Conservation (phyloP, 768 basidiomycete genomes). For the Suillus hirtellus region DNA sequence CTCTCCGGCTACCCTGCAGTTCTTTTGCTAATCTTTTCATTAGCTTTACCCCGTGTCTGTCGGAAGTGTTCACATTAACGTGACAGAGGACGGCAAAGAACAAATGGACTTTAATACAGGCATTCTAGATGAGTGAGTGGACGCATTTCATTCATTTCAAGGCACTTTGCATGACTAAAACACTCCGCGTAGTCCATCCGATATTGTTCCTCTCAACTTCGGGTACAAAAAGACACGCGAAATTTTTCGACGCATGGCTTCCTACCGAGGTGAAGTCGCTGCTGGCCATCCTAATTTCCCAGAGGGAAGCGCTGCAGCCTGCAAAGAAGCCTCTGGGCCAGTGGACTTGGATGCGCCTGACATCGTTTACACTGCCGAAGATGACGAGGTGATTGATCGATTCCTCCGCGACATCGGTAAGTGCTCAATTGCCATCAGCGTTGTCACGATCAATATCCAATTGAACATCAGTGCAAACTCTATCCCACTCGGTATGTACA, state of each 20-base stretch:
- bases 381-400: slow-evolving; percentile 35
- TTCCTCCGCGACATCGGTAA: slow-evolving; percentile 25
- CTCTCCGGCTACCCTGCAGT: background rate
- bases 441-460: background rate
- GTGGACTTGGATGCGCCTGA: slow-evolving; percentile 28
- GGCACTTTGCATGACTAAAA: background rate
- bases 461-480: slow-evolving; percentile 25
- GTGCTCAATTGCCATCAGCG: background rate
- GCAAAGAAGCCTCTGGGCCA: slow-evolving; percentile 20
- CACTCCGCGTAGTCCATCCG: slow-evolving; percentile 20
- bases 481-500: slow-evolving; percentile 33
- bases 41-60: slow-evolving; percentile 46
- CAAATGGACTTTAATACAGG: slow-evolving; percentile 46
- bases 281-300: slow-evolving; percentile 25
- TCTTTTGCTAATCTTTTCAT: background rate
- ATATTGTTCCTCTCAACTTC: slow-evolving; percentile 27
- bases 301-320: slow-evolving; percentile 29
- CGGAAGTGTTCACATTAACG: slow-evolving; percentile 49
- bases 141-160: background rate
- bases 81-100: slow-evolving; percentile 41
- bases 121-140: slow-evolving; percentile 44
- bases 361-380: slow-evolving; percentile 34
- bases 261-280: slow-evolving; percentile 38
- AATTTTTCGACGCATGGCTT: slow-evolving; percentile 41
- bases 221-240: slow-evolving; percentile 31